These are phyloP conservation scores for Trametes coccinea DNA, from an alignment of 768 basidiomycete species.

Conservation along the genomic window DNA sequence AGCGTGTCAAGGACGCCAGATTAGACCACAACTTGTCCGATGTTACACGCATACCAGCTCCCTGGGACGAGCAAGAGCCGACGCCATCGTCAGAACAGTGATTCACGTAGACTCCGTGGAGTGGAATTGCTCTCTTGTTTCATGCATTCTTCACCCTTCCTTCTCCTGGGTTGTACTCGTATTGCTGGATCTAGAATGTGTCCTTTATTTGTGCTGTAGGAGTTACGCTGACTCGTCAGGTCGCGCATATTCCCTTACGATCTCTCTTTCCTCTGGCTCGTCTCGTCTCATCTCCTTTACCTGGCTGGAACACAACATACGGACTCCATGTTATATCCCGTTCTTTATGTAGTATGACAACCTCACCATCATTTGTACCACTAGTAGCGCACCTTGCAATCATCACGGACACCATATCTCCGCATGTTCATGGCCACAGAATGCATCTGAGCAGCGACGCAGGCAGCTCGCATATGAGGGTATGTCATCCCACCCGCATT, in stretches of 20 bases:
- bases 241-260: too few species aligned
- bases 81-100: slow-evolving; percentile 1
- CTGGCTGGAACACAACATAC: background rate
- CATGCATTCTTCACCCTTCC: background rate
- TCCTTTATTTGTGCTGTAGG: background rate
- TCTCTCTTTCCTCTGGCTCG: too few species aligned
- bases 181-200: background rate
- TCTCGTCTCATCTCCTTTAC: background rate
- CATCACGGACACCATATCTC: too few species aligned
- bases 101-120: too few species aligned
- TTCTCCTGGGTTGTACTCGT: slow-evolving; percentile 1
- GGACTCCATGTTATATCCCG: background rate
- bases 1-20: slow-evolving; percentile 72
- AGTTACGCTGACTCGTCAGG: too few species aligned
- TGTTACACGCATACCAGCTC: slow-evolving; percentile 66
- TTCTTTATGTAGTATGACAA: background rate
- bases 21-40: slow-evolving; percentile 81
- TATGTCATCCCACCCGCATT: background rate
- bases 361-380: background rate
- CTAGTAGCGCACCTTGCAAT: too few species aligned
- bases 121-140: background rate
- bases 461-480: background rate
- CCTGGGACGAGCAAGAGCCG: slow-evolving; percentile 37
- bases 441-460: too few species aligned
- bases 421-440: too few species aligned